Evolutionary conservation across 2,329 filamentous ascomycete genomes (phyloP), one percentile per base, ranked within the genome.

Genomic region (Teratosphaeria destructans): DNA sequence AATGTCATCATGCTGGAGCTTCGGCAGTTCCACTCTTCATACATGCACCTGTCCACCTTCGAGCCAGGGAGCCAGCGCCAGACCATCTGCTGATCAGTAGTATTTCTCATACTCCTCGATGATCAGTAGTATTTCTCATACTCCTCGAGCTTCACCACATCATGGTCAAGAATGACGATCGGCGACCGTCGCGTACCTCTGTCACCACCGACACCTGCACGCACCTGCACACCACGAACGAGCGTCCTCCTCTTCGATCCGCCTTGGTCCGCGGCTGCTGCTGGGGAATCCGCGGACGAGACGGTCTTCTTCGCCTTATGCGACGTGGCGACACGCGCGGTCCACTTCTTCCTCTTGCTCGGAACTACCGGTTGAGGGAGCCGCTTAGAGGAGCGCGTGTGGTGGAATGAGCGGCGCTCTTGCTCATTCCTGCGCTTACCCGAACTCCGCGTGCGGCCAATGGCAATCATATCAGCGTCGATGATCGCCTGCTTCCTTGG

Each of bases 221-320:
- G 19, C 23, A 23, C 23, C 23, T 23, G 23, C 23, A n/a, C 16
- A 19, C 43, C 43, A 23, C 43, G 43, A 49, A 49, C 43, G 43
- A 49, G 43, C 43, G 5, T 49, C 43, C 16, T 23, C 43, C 43
- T 49, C 16, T 49, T 23, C 11, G 5, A 49, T 49, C 43, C 19
- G 19, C 43, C 43, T 49, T 49, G 43, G 19, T 6, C 5, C 43
- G 43, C 43, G 8, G 43, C 1, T 19, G 8, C 23, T 6, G 37
- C 37, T n/a, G 4, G 23, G 1, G 5, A 16, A 26, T 23, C 43
- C 43, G n/a, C 43, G 19, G 23, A 49, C 23, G 23, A 35, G 43
- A 52, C 52, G n/a, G 58, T 52, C 47, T 57, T 59, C 57, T 26
- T 59, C 8, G 56, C 58, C n/a, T 56, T 61, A 12, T 54, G 57